Percentiles rank a stretch among this genome's conserved stretches.
phyloP scores from a whole-genome alignment of 257 asterid species.

The Linaria vulgaris region DNA sequence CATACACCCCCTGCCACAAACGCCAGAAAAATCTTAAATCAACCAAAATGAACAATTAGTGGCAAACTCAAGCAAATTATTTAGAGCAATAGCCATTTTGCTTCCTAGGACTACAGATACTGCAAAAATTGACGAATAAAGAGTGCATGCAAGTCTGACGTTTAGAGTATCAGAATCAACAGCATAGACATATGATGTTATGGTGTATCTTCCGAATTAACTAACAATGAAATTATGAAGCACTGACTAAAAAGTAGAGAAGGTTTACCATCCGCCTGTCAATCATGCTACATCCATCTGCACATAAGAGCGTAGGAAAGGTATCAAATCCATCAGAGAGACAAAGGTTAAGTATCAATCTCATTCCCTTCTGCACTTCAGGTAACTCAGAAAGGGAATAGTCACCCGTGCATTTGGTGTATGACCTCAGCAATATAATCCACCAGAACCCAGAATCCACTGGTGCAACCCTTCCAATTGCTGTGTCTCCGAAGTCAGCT shows the following conservation, averaged over 20 bases:
- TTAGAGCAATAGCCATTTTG: background rate
- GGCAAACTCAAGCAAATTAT: background rate
- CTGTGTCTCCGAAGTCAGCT: conserved; percentile 63
- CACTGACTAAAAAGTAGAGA: background rate
- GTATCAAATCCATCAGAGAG: conserved; percentile 72
- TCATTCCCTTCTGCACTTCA: conserved; percentile 60
- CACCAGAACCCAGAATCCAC: conserved; percentile 74
- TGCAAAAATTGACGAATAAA: background rate
- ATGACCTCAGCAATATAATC: conserved; percentile 55
- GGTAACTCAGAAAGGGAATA: conserved; percentile 49
- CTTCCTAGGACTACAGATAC: background rate
- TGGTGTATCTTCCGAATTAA: conserved; percentile 12
- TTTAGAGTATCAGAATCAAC: conserved; percentile 6
- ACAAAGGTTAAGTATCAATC: conserved; percentile 54
- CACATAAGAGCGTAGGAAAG: conserved; percentile 63
- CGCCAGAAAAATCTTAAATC: conserved; percentile 12
- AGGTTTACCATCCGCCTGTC: conserved; percentile 58
- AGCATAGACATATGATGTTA: conserved; percentile 12
- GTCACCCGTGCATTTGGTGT: conserved; percentile 49
- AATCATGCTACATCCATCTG: conserved; percentile 72
- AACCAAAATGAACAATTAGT: background rate
- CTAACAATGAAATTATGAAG: conserved; percentile 14
- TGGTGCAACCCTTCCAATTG: conserved; percentile 68
- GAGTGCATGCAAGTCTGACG: background rate
- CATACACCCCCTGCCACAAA: conserved; percentile 52